These are phyloP conservation scores for Pseudozyma tsukubaensis DNA, from an alignment of 1,284 basidiomycete species.

Conservation along the genomic window DNA sequence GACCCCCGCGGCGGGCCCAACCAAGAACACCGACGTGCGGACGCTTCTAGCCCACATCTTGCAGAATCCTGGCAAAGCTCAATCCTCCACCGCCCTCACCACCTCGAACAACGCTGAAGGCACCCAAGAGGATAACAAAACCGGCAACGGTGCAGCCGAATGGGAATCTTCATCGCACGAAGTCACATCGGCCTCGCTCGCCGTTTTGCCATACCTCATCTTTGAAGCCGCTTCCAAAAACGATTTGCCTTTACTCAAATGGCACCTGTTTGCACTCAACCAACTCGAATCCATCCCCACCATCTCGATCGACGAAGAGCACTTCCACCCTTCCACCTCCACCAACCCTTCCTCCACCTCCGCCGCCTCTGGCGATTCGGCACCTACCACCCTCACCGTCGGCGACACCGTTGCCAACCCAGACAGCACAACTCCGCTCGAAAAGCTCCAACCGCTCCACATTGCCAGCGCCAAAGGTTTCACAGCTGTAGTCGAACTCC, in stretches of 20 bases:
- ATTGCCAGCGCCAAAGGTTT: conserved; percentile 81
- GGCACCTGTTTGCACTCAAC: conserved; percentile 46
- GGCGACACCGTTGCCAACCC: conserved; percentile 4
- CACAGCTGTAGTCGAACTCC: conserved; percentile 72
- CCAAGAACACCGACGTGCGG: conserved; percentile 34
- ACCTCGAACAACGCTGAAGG: background rate
- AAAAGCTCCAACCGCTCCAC: conserved; percentile 77
- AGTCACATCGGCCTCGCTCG: conserved; percentile 27
- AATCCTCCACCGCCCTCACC: background rate
- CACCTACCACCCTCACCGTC: conserved; percentile 11
- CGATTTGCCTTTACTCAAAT: conserved; percentile 40
- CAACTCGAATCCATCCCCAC: conserved; percentile 35
- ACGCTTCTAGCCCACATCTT: conserved; percentile 47
- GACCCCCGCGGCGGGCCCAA: conserved; percentile 31
- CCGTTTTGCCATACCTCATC: conserved; percentile 47
- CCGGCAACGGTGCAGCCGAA: conserved; percentile 13
- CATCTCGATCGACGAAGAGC: conserved; percentile 35
- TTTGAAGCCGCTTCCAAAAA: conserved; percentile 41
- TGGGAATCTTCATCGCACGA: conserved; percentile 37
- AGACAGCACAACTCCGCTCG: conserved; percentile 29
- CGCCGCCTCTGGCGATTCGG: conserved; percentile 8
- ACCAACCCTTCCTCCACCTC: conserved; percentile 10
- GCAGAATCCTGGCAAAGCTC: conserved; percentile 36
- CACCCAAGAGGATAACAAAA: background rate
- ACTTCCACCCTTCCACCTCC: conserved; percentile 41